These are phyloP conservation scores for Euphorbia lathyris DNA, from an alignment of 345 rosid genomes.

Conservation along the genomic window DNA sequence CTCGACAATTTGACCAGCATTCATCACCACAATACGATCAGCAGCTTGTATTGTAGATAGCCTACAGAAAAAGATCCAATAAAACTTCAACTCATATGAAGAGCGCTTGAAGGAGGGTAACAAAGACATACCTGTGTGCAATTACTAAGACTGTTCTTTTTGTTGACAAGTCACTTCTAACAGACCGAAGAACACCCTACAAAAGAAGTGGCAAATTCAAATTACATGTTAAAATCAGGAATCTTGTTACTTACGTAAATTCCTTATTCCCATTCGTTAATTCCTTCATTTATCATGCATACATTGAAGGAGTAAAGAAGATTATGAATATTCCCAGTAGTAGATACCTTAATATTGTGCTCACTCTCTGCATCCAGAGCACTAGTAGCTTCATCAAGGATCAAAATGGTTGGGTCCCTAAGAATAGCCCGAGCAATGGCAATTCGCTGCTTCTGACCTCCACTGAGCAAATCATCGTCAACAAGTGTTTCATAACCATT, in stretches of 20 bases:
- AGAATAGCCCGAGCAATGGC: constrained; percentile 97
- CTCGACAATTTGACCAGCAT: constrained; percentile 72
- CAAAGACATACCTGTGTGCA: constrained; percentile 66
- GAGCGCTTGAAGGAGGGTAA: neutral
- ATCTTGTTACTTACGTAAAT: neutral
- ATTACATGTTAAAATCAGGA: constrained; percentile 5
- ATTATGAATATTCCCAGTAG: neutral
- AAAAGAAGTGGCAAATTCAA: constrained; percentile 12
- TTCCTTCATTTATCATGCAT: neutral
- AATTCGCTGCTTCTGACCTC: constrained; percentile 97
- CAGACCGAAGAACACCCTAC: constrained; percentile 80
- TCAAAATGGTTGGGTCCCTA: constrained; percentile 81
- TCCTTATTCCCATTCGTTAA: neutral
- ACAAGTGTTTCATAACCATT: constrained; percentile 78
- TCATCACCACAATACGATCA: constrained; percentile 88
- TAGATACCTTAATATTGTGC: constrained; percentile 78
- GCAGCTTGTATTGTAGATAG: constrained; percentile 94
- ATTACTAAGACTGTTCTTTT: constrained; percentile 82
- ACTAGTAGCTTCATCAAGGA: constrained; percentile 96
- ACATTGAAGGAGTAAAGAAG: neutral
- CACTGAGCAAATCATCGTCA: constrained; percentile 96
- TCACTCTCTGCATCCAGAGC: constrained; percentile 98
- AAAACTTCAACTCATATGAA: constrained; percentile 16
- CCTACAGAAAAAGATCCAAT: constrained; percentile 38
- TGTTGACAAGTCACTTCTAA: constrained; percentile 48